Conservation (phyloP, 805 yeast genomes). For the Saturnispora quitensis region DNA sequence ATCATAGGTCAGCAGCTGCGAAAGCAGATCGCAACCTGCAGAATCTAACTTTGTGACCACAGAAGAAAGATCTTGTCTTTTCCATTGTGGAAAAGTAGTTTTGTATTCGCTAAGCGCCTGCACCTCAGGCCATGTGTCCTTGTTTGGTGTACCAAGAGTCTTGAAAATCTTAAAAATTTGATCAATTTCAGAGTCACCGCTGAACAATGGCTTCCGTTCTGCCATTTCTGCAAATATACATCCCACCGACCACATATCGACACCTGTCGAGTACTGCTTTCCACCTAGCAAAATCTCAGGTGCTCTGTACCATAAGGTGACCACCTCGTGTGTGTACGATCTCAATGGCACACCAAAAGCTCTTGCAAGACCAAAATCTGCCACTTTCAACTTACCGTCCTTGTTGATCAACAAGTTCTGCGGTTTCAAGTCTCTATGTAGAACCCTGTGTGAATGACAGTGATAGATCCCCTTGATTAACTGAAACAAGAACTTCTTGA, state of each 20-base stretch:
- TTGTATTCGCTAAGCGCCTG: slow-evolving; percentile 85
- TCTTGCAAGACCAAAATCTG: slow-evolving; percentile 92
- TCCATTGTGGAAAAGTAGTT: slow-evolving; percentile 88
- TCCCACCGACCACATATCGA: slow-evolving; percentile 98
- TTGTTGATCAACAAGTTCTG: slow-evolving; percentile 91
- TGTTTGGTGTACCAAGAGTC: slow-evolving; percentile 88
- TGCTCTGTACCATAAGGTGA: slow-evolving; percentile 94
- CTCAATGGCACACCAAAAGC: slow-evolving; percentile 97
- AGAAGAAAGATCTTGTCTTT: slow-evolving; percentile 57
- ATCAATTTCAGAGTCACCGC: slow-evolving; percentile 97
- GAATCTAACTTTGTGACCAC: slow-evolving; percentile 72
- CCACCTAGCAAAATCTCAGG: slow-evolving; percentile 96
- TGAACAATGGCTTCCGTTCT: slow-evolving; percentile 87
- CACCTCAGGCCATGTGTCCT: slow-evolving; percentile 92
- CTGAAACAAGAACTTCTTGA: slow-evolving; percentile 88
- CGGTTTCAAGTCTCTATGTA: slow-evolving; percentile 94
- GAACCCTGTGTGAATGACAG: slow-evolving; percentile 89
- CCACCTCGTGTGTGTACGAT: slow-evolving; percentile 97
- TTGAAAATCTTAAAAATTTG: slow-evolving; percentile 91
- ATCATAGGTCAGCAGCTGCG: slow-evolving; percentile 75
- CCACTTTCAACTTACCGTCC: slow-evolving; percentile 86
- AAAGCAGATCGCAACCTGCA: slow-evolving; percentile 77
- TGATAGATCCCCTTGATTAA: slow-evolving; percentile 82
- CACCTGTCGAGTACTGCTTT: slow-evolving; percentile 94
- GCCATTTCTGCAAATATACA: slow-evolving; percentile 98